Conservation (phyloP, 768 basidiomycete species). For the Auricularia cornea region DNA sequence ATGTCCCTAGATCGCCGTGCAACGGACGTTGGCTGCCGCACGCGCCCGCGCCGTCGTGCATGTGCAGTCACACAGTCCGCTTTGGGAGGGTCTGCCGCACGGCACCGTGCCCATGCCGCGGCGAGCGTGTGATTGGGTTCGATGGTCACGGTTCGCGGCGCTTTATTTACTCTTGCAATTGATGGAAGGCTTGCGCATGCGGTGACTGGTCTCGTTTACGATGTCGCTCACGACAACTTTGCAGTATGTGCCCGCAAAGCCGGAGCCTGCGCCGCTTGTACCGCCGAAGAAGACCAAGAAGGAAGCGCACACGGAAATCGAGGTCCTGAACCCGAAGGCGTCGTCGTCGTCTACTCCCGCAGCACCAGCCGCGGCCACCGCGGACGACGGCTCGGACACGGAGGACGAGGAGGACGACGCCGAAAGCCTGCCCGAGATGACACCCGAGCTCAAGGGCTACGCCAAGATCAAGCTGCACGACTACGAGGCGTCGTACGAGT, state of each 20-base stretch:
- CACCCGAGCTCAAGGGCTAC: constrained; percentile 70
- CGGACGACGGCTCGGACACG: constrained; percentile 15
- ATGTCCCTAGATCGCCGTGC: no score
- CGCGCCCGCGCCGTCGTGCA: no score
- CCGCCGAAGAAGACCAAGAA: constrained; percentile 33
- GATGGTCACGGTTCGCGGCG: no score
- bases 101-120: no score
- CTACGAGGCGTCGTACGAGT: constrained; percentile 72
- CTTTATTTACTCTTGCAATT: no score
- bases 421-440: constrained; percentile 68
- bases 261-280: constrained; percentile 61
- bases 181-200: no score
- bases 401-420: constrained; percentile 41
- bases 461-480: constrained; percentile 62
- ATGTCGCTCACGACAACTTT: no score
- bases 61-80: no score
- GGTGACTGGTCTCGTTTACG: no score
- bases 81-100: no score
- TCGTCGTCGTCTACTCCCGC: constrained; percentile 25
- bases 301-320: constrained; percentile 48
- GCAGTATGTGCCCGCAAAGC: constrained; percentile 69
- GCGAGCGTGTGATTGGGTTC: no score
- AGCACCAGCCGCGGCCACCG: constrained; percentile 18
- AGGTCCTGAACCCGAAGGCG: constrained; percentile 62
- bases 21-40: no score